Conservation (phyloP, 345 rosid genomes). For the Acer saccharum region DNA sequence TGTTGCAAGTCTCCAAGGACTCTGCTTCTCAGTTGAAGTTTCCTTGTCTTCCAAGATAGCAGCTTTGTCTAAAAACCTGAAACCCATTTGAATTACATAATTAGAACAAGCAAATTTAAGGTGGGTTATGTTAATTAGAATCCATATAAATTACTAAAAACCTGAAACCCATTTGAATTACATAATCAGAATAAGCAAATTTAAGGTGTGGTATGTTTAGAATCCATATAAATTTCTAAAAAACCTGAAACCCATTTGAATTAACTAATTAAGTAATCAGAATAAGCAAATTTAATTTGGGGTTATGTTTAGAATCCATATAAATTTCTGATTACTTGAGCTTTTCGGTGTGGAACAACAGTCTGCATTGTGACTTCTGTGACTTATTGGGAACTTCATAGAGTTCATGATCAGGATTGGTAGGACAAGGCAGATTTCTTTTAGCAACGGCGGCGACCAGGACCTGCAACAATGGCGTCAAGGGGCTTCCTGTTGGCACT, state of each 20-base stretch:
- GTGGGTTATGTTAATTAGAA: no score
- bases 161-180: constrained; percentile 39
- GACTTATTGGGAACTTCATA: constrained; percentile 48
- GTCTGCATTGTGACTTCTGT: constrained; percentile 49
- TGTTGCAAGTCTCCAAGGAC: constrained; percentile 77
- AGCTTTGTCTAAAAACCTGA: constrained; percentile 92
- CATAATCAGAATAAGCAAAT: not conserved
- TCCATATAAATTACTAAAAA: constrained; percentile 32
- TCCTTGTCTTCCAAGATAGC: constrained; percentile 54
- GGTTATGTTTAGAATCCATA: not conserved
- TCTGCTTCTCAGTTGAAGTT: constrained; percentile 40
- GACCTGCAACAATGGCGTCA: constrained; percentile 85
- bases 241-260: constrained; percentile 51
- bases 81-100: constrained; percentile 6
- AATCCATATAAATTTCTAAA: constrained; percentile 20
- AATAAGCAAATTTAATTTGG: not conserved
- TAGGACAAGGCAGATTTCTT: constrained; percentile 64
- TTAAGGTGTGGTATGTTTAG: no score
- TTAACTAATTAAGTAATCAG: not conserved
- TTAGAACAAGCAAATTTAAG: not conserved
- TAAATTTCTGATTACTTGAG: constrained; percentile 53
- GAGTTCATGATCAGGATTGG: constrained; percentile 42
- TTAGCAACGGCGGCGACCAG: constrained; percentile 74
- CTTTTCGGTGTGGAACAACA: constrained; percentile 60
- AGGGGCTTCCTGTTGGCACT: constrained; percentile 71